Conservation (phyloP, 1,139 yeast genomes). For the Yueomyces sp. region DNA sequence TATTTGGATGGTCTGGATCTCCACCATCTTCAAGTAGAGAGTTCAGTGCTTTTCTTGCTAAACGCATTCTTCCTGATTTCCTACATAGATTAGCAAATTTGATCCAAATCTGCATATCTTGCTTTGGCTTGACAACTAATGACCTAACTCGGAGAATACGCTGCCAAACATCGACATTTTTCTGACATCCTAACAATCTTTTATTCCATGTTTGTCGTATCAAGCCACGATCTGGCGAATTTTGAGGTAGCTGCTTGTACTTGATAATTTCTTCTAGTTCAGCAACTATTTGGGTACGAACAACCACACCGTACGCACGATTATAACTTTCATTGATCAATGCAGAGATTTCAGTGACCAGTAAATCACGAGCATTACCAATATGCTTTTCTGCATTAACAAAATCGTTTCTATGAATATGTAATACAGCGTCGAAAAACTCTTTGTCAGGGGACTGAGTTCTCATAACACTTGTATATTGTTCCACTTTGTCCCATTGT, state of each 20-base stretch:
- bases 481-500: conserved; percentile 94
- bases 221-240: conserved; percentile 61
- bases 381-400: conserved; percentile 73
- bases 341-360: conserved; percentile 90
- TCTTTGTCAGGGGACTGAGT: conserved; percentile 88
- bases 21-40: conserved; percentile 47
- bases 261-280: conserved; percentile 90
- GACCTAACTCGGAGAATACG: conserved; percentile 89
- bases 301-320: conserved; percentile 94
- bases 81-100: conserved; percentile 93
- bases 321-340: conserved; percentile 91
- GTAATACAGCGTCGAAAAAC: conserved; percentile 81
- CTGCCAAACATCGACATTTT: conserved; percentile 98
- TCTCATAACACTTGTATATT: conserved; percentile 82
- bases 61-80: conserved; percentile 80
- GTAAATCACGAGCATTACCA: conserved; percentile 69
- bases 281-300: conserved; percentile 91
- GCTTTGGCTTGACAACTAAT: conserved; percentile 85
- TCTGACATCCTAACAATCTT: conserved; percentile 82
- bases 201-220: conserved; percentile 93
- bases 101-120: conserved; percentile 97
- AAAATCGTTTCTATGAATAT: conserved; percentile 77
- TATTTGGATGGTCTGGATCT: conserved; percentile 36
- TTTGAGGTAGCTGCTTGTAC: conserved; percentile 74
- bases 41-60: conserved; percentile 86